Base-by-base conservation (phyloP, 2,329 filamentous ascomycete species). In the Neonectria faginata region DNA sequence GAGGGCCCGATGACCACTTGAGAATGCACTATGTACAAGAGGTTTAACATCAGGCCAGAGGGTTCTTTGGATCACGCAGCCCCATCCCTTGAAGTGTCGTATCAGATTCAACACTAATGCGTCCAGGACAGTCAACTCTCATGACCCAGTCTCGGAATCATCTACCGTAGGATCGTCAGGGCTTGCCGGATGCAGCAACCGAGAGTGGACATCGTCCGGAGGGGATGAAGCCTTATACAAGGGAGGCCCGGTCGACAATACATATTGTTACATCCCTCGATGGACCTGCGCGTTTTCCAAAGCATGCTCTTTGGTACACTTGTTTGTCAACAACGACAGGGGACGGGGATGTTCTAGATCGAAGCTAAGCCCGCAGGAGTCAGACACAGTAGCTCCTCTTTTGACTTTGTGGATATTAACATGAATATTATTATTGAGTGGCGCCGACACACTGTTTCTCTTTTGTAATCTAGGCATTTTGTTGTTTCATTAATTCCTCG, bases 401-500 rank as follows among this genome's bases (percentile, higher is more conserved):
- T 16, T 27, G 22, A 8, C 3, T 8, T 12, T 27, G 14, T 27
- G 25, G 29, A 22, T 20, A 42, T 42, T 11, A 11, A 22, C n/a
- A 33, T 33, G 5, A 20, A 16, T 18, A 20, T 12, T 33, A 51
- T 20, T 51, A 33, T 14, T 33, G 29, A 10, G 6, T 12, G 10
- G 16, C 11, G n/a, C 18, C 11, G 11, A 16, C 27, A 42, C 36
- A 55, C 39, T 11, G 39, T 47, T 44, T 41, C 29, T n/a, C 12
- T 44, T 41, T 29, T 27, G n/a, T 33, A 31, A n/a, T 14, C 44
- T 33, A 53, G 39, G 39, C 9, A 42, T 42, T 11, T 47, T 14
- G 22, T 25, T 54, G 22, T 44, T 29, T 47, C 27, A 41, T 39
- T 29, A 62, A 20, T 33, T 54, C 33, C 50, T 25, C 8, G 29